These are phyloP conservation scores for Trypanosoma theileri DNA, from an alignment of 208 protist species.

Conservation along the genomic window DNA sequence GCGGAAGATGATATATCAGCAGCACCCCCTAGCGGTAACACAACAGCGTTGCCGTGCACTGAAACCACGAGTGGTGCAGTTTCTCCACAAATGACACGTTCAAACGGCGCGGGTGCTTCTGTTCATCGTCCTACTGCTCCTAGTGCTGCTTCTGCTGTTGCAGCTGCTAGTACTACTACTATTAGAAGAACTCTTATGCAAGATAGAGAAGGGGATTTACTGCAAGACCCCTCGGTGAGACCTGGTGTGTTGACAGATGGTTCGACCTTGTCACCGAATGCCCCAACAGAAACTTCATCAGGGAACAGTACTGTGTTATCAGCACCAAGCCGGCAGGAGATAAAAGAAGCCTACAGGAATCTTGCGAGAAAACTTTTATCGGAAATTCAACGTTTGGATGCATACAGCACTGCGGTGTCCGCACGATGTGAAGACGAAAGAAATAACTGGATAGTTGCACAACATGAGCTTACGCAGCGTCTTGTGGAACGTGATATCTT, in stretches of 20 bases:
- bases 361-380: slow-evolving; percentile 8
- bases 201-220: too few species aligned
- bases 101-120: not conserved
- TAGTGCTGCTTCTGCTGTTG: too few species aligned
- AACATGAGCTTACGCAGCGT: slow-evolving; percentile 12
- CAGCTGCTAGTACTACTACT: too few species aligned
- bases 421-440: slow-evolving; percentile 17
- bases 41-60: slow-evolving; percentile 11
- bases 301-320: not conserved
- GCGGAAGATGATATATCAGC: not conserved
- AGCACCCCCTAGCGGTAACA: slow-evolving; percentile 6
- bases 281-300: not conserved
- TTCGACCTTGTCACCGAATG: too few species aligned
- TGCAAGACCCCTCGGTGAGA: too few species aligned
- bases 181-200: too few species aligned
- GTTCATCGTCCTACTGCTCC: too few species aligned
- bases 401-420: slow-evolving; percentile 2
- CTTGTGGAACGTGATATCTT: slow-evolving; percentile 13
- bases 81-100: not conserved
- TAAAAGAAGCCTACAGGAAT: slow-evolving; percentile 19
- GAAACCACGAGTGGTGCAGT: not conserved
- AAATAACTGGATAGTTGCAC: slow-evolving; percentile 6
- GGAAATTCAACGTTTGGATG: slow-evolving; percentile 23
- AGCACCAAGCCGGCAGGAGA: not conserved
- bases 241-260: too few species aligned